Evolutionary conservation across 2,329 filamentous ascomycete genomes (phyloP), one percentile per base, ranked within the genome.

Genomic region (Cordyceps javanica): DNA sequence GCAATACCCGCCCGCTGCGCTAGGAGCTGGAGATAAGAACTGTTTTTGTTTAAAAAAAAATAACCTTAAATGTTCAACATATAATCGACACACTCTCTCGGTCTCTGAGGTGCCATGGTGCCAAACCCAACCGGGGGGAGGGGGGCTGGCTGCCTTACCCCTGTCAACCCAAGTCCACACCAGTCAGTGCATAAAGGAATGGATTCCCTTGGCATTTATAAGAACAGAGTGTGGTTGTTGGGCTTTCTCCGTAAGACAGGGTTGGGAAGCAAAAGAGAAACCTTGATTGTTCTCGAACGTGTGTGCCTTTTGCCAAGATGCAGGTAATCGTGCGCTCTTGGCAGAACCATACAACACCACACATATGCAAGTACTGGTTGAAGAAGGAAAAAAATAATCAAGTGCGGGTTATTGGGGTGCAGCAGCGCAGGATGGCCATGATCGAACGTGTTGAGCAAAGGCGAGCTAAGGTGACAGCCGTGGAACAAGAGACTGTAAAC

Each of bases 251-350:
- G 45, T 16, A 19, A 5, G 16, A 19, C 1, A 14, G n/a, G 30
- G 11, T 11, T 3, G 46, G 9, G 14, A 5, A 13, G 28, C n/a
- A n/a, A n/a, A n/a, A n/a, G n/a, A n/a, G n/a, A n/a, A 44, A 30
- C 34, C 34, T 41, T 39, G 49, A 28, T 52, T 44, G 51, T 44
- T 54, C 51, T 44, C 41, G 51, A 54, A 54, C 51, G 28, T 23
- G 39, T 34, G 26, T 9, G n/a, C 38, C 10, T 16, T 23, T 23
- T 45, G 51, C 51, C 51, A 54, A 54, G 51, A 36, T 14, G 14
- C 30, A 34, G 8, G 39, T 34, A 36, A 44, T 54, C 28, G 51
- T 44, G 21, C 19, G 46, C 10, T 45, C 51, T 54, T 45, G 51
- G 51, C 51, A n/a, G 51, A 42, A 50, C 21, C 13, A 54, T 34